phyloP scores from a whole-genome alignment of 2,329 filamentous ascomycete species.

The Rhynchosporium secalis region DNA sequence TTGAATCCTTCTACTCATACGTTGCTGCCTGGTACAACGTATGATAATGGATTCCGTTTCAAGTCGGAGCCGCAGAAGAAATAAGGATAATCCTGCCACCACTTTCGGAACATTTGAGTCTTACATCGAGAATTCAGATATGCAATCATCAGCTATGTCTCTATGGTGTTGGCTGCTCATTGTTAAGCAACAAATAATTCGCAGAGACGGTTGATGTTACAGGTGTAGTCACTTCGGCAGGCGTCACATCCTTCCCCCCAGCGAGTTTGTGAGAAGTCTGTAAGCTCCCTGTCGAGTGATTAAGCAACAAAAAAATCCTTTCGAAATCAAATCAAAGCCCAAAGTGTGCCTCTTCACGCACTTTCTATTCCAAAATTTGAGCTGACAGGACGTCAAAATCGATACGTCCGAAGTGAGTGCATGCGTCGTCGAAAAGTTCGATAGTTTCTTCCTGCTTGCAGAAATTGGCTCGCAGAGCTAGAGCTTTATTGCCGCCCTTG shows the following conservation, averaged over 20 bases:
- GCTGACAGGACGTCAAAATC: conserved; percentile 21
- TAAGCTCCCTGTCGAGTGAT: no score
- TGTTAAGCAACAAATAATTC: conserved; percentile 77
- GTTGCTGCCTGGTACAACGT: conserved; percentile 74
- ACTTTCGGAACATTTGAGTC: conserved; percentile 60
- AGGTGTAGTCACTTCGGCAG: conserved; percentile 45
- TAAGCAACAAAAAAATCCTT: no score
- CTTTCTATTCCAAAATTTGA: conserved; percentile 47
- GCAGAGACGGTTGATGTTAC: conserved; percentile 63
- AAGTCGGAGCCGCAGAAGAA: conserved; percentile 55
- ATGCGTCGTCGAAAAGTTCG: conserved; percentile 26
- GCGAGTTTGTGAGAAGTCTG: no score
- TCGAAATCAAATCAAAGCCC: conserved; percentile 36
- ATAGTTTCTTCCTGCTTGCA: conserved; percentile 43
- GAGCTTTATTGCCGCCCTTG: conserved; percentile 50
- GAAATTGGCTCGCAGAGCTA: conserved; percentile 59
- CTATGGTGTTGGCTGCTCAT: conserved; percentile 47
- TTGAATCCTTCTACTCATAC: conserved; percentile 75
- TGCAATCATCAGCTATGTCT: background rate
- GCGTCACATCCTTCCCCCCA: conserved; percentile 48
- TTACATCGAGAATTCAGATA: background rate
- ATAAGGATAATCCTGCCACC: conserved; percentile 71
- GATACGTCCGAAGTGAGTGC: conserved; percentile 28
- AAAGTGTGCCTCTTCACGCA: no score
- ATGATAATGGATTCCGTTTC: conserved; percentile 64